These are phyloP conservation scores for Dryadomyces quercivorus DNA, from an alignment of 2,329 filamentous ascomycete species.

Conservation along the genomic window DNA sequence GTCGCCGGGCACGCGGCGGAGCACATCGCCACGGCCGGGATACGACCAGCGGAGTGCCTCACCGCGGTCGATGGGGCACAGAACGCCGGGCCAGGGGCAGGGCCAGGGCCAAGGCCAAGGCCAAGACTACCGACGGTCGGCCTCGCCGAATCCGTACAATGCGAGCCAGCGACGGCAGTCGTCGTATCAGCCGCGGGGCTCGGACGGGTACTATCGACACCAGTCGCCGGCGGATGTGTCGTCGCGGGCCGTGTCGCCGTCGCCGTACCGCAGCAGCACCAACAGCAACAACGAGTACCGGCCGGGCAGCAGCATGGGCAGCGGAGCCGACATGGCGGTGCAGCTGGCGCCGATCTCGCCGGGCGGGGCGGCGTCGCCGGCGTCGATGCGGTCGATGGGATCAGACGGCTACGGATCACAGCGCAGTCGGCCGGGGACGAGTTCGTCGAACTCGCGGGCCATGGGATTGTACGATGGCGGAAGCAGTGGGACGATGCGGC, in stretches of 20 bases:
- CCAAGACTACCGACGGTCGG: constrained; percentile 43
- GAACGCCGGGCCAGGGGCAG: too few species aligned
- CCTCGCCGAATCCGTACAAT: constrained; percentile 39
- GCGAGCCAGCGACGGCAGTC: constrained; percentile 21
- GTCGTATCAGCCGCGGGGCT: constrained; percentile 16
- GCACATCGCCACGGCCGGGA: too few species aligned
- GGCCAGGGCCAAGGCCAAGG: constrained; percentile 26
- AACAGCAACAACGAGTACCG: constrained; percentile 15
- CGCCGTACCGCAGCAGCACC: constrained; percentile 24
- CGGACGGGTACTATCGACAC: constrained; percentile 38
- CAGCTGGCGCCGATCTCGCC: neutral
- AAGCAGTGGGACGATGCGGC: constrained; percentile 30
- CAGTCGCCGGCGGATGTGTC: constrained; percentile 36
- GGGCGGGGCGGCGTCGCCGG: constrained; percentile 4
- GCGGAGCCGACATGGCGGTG: constrained; percentile 20
- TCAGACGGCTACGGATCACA: constrained; percentile 46
- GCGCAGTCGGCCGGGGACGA: constrained; percentile 37
- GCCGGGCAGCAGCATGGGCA: constrained; percentile 36
- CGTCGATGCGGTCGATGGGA: neutral
- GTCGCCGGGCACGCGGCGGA: constrained; percentile 26
- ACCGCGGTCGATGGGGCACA: too few species aligned
- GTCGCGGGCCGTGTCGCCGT: constrained; percentile 33
- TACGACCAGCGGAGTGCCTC: too few species aligned
- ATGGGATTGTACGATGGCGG: constrained; percentile 45
- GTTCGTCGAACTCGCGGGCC: constrained; percentile 27